A percentile compares a stretch with the other conserved stretches of the same genome.
Evolutionary conservation across 371 early-diverging fungal genomes (phyloP).

Genomic region (Parasitella parasitica): DNA sequence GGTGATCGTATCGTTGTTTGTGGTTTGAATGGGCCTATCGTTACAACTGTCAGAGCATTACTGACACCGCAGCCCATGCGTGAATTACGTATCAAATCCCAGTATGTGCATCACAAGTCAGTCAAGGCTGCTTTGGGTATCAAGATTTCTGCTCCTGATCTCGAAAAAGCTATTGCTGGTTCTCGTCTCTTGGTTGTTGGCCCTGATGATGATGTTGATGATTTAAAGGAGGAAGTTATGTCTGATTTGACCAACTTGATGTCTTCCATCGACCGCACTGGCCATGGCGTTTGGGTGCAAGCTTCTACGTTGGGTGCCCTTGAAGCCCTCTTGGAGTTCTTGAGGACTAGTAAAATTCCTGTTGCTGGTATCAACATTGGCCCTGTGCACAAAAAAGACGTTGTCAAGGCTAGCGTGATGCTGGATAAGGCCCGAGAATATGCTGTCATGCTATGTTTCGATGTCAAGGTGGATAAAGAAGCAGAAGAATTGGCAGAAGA

Average conservation of each 20-base stretch:
- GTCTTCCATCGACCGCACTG: constrained; percentile 83
- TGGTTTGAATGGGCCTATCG: constrained; percentile 97
- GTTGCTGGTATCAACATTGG: constrained; percentile 98
- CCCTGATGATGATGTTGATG: constrained; percentile 96
- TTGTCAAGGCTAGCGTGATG: constrained; percentile 94
- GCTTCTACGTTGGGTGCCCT: constrained; percentile 99
- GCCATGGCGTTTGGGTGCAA: constrained; percentile 98
- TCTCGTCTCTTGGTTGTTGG: constrained; percentile 93
- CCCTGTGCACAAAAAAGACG: constrained; percentile 98
- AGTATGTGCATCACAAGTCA: constrained; percentile 95
- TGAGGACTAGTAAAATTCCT: constrained; percentile 94
- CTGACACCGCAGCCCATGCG: constrained; percentile 99
- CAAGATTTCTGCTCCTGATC: constrained; percentile 95
- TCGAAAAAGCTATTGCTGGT: constrained; percentile 99
- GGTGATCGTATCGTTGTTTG: constrained; percentile 98
- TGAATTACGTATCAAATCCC: constrained; percentile 97
- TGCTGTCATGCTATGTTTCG: constrained; percentile 98
- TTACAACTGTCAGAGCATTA: constrained; percentile 93
- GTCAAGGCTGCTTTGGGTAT: constrained; percentile 99
- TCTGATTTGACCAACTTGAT: constrained; percentile 79
- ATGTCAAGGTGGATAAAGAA: constrained; percentile 98
- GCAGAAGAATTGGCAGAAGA: constrained; percentile 94
- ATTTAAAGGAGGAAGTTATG: constrained; percentile 93
- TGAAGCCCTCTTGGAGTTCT: constrained; percentile 98
- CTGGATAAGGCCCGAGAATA: constrained; percentile 88